Base-by-base conservation (phyloP, 2,329 filamentous ascomycete species). In the Penicillium fuscoglaucum region DNA sequence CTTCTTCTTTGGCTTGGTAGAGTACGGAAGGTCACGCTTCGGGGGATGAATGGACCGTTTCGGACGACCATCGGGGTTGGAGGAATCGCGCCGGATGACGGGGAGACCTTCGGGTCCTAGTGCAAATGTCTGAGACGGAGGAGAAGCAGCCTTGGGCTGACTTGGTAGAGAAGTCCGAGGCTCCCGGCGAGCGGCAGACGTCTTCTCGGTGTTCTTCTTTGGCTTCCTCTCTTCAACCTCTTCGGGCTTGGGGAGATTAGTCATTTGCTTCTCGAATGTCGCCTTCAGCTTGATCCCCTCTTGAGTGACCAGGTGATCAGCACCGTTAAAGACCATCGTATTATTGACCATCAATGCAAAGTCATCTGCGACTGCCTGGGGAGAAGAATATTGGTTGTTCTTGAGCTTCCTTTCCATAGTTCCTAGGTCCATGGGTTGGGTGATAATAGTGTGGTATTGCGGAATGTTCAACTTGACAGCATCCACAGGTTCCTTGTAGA, bases 41-140 rank as follows among this genome's bases (percentile, higher is more conserved):
- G 95, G 92, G 9, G 93, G 90, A 68, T 96, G 91, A 55, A 98
- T 96, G 15, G 93, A 91, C 54, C 95, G 89, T 81, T 97, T 97
- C 12, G 93, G 93, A 52, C 95, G 86, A 57, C 88, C 89, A 65
- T 92, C 90, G 5, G 84, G 83, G 58, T 88, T 89, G 6, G 87
- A 88, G 1, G 91, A 96, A 68, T 96, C 91, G 21, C 93, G 89
- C 54, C 95, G 89, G 63, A 95, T 95, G 40, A 91, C 82, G 9
- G 91, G 91, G 40, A 91, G 83, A 1, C 90, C 91, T 66, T 91
- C 87, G 1, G 90, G 86, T 26, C 89, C 86, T 12, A 96, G 80
- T 2, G 91, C 90, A 75, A 92, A 96, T 0, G 89, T 84, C 31
- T 82, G 83, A 29, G 79, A 78, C 44, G 70, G 72, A 8, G 74